Base-by-base conservation (phyloP, 1,139 yeast species). In the Yamadazyma kanchanaburiensis region DNA sequence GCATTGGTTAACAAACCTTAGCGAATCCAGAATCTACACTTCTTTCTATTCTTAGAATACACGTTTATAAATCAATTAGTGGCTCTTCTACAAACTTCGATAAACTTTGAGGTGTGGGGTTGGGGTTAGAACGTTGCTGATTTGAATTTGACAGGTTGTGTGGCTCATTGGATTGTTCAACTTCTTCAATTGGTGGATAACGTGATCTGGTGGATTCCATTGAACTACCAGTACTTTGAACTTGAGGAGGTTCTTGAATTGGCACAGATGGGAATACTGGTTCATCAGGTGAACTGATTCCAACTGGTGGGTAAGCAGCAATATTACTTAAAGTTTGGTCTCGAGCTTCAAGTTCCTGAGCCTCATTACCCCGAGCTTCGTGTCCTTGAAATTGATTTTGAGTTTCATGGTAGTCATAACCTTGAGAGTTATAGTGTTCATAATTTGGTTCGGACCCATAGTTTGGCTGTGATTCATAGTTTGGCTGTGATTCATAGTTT, bases 31-130 rank as follows among this genome's bases (percentile, higher is more conserved):
- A n/a, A n/a, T n/a, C n/a, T n/a, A n/a, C n/a, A n/a, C n/a, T n/a
- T n/a, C n/a, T n/a, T n/a, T n/a, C n/a, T n/a, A n/a, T n/a, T n/a
- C n/a, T n/a, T n/a, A n/a, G n/a, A 7, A 18, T 10, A 18, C 20
- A 8, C 18, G 12, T 18, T 20, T 49, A 62, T 28, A 62, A 47
- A 32, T 62, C 69, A 39, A 62, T 62, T 37, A 62, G 52, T 15
- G 69, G 64, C 34, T 62, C 69, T 12, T 64, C 48, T 8, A 23
- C 36, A 23, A 34, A 25, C 18, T 43, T 43, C 4, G 35, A 23
- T 13, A 8, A 11, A 10, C 13, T 25, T 10, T 20, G 7, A 22
- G 12, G 6, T 11, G 17, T 8, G n/a, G 22, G 11, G 14, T 24
- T 18, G n/a, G n/a, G n/a, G n/a, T n/a, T n/a, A n/a, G n/a, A n/a